phyloP scores from a whole-genome alignment of 768 basidiomycete genomes.

The Suillus hirtellus region DNA sequence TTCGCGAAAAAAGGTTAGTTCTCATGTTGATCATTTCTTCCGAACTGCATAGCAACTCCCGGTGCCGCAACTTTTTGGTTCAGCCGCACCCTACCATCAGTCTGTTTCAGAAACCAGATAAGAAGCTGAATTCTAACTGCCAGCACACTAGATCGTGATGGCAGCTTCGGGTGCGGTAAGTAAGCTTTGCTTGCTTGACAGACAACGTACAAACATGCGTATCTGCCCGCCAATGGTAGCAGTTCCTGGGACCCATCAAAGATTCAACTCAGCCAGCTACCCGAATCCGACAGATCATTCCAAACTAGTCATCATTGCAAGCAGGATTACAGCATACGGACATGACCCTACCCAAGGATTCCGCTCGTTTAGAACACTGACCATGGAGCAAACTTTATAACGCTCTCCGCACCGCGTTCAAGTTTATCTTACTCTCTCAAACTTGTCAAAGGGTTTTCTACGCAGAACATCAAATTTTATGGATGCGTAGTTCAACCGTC shows the following conservation, averaged over 20 bases:
- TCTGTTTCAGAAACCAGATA: slow-evolving; percentile 3
- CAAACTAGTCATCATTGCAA: slow-evolving; percentile 8
- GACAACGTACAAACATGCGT: neutral
- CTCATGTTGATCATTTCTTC: slow-evolving; percentile 26
- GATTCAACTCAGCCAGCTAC: slow-evolving; percentile 17
- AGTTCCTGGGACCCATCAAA: slow-evolving; percentile 16
- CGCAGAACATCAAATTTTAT: neutral
- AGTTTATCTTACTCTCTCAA: neutral
- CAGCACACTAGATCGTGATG: slow-evolving; percentile 5
- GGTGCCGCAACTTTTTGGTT: slow-evolving; percentile 14
- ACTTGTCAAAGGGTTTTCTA: neutral
- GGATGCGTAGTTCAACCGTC: neutral
- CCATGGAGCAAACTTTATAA: slow-evolving; percentile 4
- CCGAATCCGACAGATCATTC: slow-evolving; percentile 15
- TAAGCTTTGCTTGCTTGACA: slow-evolving; percentile 7
- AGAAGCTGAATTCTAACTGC: neutral
- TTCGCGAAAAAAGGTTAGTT: slow-evolving; percentile 26
- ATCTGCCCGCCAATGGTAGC: slow-evolving; percentile 6
- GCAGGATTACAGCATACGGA: slow-evolving; percentile 15
- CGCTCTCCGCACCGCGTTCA: neutral
- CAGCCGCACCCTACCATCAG: slow-evolving; percentile 1
- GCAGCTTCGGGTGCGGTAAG: neutral
- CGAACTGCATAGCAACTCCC: slow-evolving; percentile 35
- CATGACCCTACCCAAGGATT: slow-evolving; percentile 2
- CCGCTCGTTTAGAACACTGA: neutral